Percentiles rank a stretch among this genome's conserved stretches.
Evolutionary conservation across 441 rosid species (phyloP).

Genomic region (Populus tomentosa): DNA sequence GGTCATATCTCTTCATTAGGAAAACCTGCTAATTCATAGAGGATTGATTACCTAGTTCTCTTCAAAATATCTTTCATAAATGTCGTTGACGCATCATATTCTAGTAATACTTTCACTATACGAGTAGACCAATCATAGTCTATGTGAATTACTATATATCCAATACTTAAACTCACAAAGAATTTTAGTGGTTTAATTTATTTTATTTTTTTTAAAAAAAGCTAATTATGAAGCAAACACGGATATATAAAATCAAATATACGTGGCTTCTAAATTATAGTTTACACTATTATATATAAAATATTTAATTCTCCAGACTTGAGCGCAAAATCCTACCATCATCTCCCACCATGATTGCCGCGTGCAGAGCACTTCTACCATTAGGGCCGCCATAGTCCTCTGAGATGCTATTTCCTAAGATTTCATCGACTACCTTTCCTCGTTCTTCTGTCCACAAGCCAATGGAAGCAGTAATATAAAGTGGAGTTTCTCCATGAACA

Average conservation of each 20-base stretch:
- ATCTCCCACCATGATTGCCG: fast-evolving
- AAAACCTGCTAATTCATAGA: no score
- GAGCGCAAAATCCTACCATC: neutral
- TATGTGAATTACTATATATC: no score
- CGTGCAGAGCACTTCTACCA: neutral
- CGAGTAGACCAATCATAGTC: no score
- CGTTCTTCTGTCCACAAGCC: neutral
- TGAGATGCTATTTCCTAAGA: neutral
- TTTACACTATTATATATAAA: no score
- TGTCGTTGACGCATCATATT: neutral
- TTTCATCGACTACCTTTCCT: neutral
- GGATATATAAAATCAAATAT: no score
- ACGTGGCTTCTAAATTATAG: no score
- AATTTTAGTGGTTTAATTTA: neutral
- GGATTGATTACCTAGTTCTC: no score
- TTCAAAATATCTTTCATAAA: no score
- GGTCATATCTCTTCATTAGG: no score
- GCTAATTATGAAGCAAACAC: neutral
- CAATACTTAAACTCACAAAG: no score
- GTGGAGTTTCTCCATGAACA: neutral
- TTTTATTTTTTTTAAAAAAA: no score
- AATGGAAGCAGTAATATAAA: neutral
- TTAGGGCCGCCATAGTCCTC: neutral
- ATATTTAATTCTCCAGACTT: no score
- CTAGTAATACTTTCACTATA: neutral